Evolutionary conservation across 108 stramenopile species (phyloP), one percentile per base, ranked within the genome.

Genomic region (Pelagomonas calceolata): DNA sequence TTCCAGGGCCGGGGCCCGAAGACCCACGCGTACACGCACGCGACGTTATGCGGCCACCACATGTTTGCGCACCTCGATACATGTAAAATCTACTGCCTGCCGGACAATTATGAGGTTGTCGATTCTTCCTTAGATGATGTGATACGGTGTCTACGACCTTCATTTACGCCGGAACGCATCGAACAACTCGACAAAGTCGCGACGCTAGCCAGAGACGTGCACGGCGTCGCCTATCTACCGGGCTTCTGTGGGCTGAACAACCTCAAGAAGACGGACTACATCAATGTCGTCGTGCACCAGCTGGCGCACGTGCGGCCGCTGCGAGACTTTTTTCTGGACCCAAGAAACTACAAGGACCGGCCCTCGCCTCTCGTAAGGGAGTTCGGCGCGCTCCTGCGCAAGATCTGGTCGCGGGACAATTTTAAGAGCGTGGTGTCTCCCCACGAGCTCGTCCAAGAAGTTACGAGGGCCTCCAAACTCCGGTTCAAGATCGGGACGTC

Each of bases 201-300:
- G 30, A 87, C 84, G 32, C 74, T 94, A 60, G 87, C 90, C 12
- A 51, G 93, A 16, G 96, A 96, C 79, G 86, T 94, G 60, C 90
- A 89, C 76, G 96, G 95, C 33, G 81, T 91, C 35, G 74, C 89
- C 43, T 99, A 96, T 80, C 80, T 96, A 39, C 95, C 93, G 4
- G 98, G 98, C 17, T 95, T 89, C 83, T 86, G 95, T 7, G 95
- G 95, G 0, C 74, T 97, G 74, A 97, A 95, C 82, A 95, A 96
- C 82, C 77, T 96, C 45, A 78, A 86, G 68, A 85, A 87, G 75
- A 94, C 98, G 0, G 98, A 99, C 80, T 92, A 90, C 74, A 78
- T 97, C 69, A 97, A 92, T 72, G 88, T 87, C 21, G 81, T 87
- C 30, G 87, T 99, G 60, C 95, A 97, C 78, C 89, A 92, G 0